Evolutionary conservation across 2,329 filamentous ascomycete species (phyloP), one percentile per base, ranked within the genome.

Genomic region (Diaporthe humulicola): DNA sequence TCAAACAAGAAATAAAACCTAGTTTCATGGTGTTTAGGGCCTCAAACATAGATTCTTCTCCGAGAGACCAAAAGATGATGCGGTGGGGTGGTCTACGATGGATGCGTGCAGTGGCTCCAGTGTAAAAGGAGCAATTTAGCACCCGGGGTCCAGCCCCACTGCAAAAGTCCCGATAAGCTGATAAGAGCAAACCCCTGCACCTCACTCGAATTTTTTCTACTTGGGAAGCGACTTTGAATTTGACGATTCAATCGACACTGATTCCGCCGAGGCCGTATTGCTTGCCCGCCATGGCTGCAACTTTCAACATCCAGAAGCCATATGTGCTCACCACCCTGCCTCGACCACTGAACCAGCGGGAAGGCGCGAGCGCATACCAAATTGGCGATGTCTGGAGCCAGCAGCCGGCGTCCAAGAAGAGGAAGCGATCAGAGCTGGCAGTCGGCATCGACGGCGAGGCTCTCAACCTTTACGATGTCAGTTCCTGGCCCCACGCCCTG

Each of bases 381-480:
- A 88, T 91, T 17, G 87, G 90, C 77, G 90, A 92, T 76, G 90
- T 93, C 50, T 91, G 88, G 78, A 90, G 90, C 76, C 89, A 90
- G 81, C 86, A 87, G 77, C 85, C 88, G 69, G 89, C 88, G 30
- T 87, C 87, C 42, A 91, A 89, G 83, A 92, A 90, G 83, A 87
- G 89, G 78, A 92, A 92, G 84, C 88, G 91, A 78, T 87, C 91
- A 14, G 91, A 93, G 79, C 81, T 93, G 64, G 89, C 88, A 14
- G 89, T 93, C 38, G 91, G 91, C 28, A 88, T 84, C 79, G 90
- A 93, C 81, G 91, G 91, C 75, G 91, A 93, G 80, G 89, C 90
- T 5, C 85, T 91, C 3, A 93, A 91, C 78, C 88, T 93, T 56
- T 93, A 93, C 79, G 90, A 93, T 86, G 90, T 92, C 78, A 78